phyloP scores from a whole-genome alignment of 1,284 basidiomycete genomes.

The Tylopilus orsonianus region DNA sequence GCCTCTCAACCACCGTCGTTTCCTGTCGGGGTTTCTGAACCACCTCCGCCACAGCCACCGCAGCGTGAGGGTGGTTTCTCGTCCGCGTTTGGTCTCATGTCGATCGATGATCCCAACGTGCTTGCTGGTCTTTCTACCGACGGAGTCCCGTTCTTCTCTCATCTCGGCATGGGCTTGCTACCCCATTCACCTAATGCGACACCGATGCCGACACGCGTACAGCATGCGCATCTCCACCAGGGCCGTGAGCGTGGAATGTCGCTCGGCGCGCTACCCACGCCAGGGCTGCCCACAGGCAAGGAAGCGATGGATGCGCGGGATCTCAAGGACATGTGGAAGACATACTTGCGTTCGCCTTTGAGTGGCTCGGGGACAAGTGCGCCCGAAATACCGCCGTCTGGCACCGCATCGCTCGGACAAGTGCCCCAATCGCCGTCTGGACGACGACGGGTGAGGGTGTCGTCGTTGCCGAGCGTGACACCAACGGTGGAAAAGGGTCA shows the following conservation, averaged over 20 bases:
- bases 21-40: slow-evolving; percentile 8
- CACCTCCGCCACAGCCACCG: slow-evolving; percentile 10
- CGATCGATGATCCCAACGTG: slow-evolving; percentile 65
- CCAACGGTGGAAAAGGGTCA: slow-evolving; percentile 41
- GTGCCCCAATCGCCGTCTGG: slow-evolving; percentile 30
- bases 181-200: slow-evolving; percentile 45
- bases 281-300: slow-evolving; percentile 30
- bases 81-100: slow-evolving; percentile 68
- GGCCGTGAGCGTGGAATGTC: slow-evolving; percentile 29
- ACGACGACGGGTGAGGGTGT: slow-evolving; percentile 52
- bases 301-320: slow-evolving; percentile 54
- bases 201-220: slow-evolving; percentile 41
- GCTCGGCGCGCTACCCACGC: slow-evolving; percentile 22
- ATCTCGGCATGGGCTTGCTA: slow-evolving; percentile 27
- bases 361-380: slow-evolving; percentile 33
- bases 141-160: slow-evolving; percentile 61
- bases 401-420: slow-evolving; percentile 8
- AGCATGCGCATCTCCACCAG: slow-evolving; percentile 20
- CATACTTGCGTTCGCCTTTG: slow-evolving; percentile 70
- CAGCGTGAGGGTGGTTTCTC: slow-evolving; percentile 51
- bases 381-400: slow-evolving; percentile 9
- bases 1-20: slow-evolving; percentile 18
- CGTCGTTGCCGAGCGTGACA: slow-evolving; percentile 67
- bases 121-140: slow-evolving; percentile 57
- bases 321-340: slow-evolving; percentile 71